Evolutionary conservation across 2,329 filamentous ascomycete species (phyloP), one percentile per base, ranked within the genome.

Genomic region (Exophiala spinifera): DNA sequence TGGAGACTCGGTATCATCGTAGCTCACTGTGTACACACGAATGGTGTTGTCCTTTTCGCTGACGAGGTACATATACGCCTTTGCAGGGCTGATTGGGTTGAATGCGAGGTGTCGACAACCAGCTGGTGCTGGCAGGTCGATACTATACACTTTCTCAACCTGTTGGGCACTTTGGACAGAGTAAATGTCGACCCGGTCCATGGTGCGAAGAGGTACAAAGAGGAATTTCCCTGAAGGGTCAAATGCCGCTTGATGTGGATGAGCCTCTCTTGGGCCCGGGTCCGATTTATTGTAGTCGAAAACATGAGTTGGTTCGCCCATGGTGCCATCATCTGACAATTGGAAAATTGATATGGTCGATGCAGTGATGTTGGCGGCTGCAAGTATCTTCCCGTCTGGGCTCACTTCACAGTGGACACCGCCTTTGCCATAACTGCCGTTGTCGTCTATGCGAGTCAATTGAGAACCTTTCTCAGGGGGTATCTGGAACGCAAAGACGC

Each of bases 31-130:
- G 43, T 34, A 56, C 5, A 51, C 53, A 21, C 53, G 53, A 43
- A 56, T 20, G n/a, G 36, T 33, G 49, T 56, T 56, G 45, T 56
- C 53, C 11, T 56, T 56, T 49, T 56, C 53, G 23, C 48, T 51
- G 21, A 56, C 31, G 19, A 56, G 48, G 19, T 56, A 56, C 44
- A 51, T 25, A 20, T 56, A 56, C n/a, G 49, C 43, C 37, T 34
- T 52, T 8, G 21, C 36, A 3, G 48, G 15, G 44, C 39, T 44
- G 44, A 56, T 28, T 10, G 21, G 15, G 11, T 56, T 47, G 44
- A 56, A 47, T 20, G 49, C 44, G 17, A 37, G 28, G 42, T 56
- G 53, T 17, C 53, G 53, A 21, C 49, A 21, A 11, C 53, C 53
- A 3, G 49, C 31, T 20, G 23, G 14, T 19, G 21, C 31, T 36